Conservation (phyloP, 2,329 filamentous ascomycete species). For the Paecilomyces sp. region DNA sequence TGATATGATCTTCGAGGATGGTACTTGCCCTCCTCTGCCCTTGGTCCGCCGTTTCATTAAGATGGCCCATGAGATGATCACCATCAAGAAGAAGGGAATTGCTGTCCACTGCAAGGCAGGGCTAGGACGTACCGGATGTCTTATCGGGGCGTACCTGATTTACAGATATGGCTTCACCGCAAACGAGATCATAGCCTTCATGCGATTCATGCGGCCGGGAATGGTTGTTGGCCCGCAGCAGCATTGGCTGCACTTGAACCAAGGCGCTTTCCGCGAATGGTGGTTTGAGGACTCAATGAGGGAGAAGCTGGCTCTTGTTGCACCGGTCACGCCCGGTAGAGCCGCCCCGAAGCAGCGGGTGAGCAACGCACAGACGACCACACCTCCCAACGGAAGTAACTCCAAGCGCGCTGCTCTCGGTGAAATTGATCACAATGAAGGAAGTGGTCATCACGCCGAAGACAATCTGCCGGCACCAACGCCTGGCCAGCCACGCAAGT, state of each 20-base stretch:
- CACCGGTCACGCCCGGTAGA: constrained; percentile 47
- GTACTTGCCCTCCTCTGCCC: constrained; percentile 81
- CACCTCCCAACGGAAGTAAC: constrained; percentile 72
- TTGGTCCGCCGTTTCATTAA: constrained; percentile 95
- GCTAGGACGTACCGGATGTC: constrained; percentile 85
- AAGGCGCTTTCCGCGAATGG: constrained; percentile 96
- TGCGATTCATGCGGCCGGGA: constrained; percentile 97
- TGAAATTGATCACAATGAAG: constrained; percentile 79
- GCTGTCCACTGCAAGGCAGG: constrained; percentile 99
- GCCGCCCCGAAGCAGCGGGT: constrained; percentile 55
- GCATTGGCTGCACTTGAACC: constrained; percentile 97
- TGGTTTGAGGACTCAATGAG: constrained; percentile 76
- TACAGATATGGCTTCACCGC: constrained; percentile 96
- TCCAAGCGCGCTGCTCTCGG: constrained; percentile 80
- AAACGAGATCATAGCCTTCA: constrained; percentile 94
- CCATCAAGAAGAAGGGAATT: constrained; percentile 81
- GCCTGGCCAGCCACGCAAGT: constrained; percentile 90
- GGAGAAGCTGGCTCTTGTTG: constrained; percentile 67
- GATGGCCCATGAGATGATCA: constrained; percentile 90
- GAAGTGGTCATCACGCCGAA: constrained; percentile 45
- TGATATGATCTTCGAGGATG: constrained; percentile 99
- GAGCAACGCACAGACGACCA: constrained; percentile 66
- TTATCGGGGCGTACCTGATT: constrained; percentile 96
- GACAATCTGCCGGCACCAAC: constrained; percentile 93
- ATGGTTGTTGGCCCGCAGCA: constrained; percentile 99